A percentile compares a stretch with the other conserved stretches of the same genome.
Evolutionary conservation across 306 rosid genomes (phyloP).

Genomic region (Sesbania bispinosa): DNA sequence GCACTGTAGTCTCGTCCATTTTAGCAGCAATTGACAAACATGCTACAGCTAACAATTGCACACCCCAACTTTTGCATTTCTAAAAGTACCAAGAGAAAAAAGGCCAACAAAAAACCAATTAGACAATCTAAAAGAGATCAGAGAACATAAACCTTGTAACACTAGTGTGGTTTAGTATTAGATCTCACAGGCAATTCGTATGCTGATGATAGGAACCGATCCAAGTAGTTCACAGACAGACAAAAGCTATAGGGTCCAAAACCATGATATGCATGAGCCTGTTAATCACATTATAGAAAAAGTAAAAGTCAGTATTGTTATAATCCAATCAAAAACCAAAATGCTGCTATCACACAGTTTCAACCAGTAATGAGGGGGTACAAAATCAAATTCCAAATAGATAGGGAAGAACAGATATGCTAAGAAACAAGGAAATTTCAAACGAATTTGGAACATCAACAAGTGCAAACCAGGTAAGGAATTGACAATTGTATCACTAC

Average conservation of each 20-base stretch:
- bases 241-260: constrained; percentile 57
- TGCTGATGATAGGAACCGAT: constrained; percentile 70
- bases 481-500: not conserved
- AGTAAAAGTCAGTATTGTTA: constrained; percentile 15
- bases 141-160: not conserved
- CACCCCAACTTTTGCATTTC: constrained; percentile 52
- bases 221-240: constrained; percentile 72
- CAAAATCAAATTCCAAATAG: not conserved
- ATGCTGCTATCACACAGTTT: not conserved
- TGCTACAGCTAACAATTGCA: constrained; percentile 59
- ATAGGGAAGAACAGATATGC: not conserved
- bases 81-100: constrained; percentile 18
- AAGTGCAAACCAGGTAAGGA: not conserved
- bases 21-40: constrained; percentile 75
- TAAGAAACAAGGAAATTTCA: not conserved
- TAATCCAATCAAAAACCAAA: not conserved
- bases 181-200: constrained; percentile 61
- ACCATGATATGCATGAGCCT: constrained; percentile 55
- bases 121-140: constrained; percentile 3
- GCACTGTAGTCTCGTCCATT: constrained; percentile 57
- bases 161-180: not conserved
- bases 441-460: not conserved
- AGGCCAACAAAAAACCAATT: constrained; percentile 4
- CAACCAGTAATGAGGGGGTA: not conserved
- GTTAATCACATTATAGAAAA: constrained; percentile 35